Percentiles rank a stretch among this genome's conserved stretches.
Conservation (phyloP, 2,329 filamentous ascomycete genomes). For the Myrmaecium sp. region DNA sequence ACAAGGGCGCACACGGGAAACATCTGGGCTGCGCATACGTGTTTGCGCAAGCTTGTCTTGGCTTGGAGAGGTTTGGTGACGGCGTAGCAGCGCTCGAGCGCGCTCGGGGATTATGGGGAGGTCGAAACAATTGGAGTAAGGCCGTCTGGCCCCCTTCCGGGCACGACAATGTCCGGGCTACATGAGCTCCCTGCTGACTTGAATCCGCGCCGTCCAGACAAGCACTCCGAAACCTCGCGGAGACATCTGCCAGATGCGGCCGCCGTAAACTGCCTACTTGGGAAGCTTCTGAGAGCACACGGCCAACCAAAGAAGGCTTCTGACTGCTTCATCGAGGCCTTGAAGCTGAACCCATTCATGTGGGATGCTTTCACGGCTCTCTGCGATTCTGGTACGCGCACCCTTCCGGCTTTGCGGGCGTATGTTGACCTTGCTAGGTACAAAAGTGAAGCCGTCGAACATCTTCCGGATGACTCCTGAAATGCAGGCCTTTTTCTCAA, state of each 20-base stretch:
- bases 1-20: constrained; percentile 48
- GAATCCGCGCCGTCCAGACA: constrained; percentile 27
- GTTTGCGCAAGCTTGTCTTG: constrained; percentile 76
- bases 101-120: constrained; percentile 56
- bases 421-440: constrained; percentile 35
- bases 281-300: constrained; percentile 71
- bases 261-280: constrained; percentile 66
- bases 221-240: constrained; percentile 60
- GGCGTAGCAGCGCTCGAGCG: constrained; percentile 76
- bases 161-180: no score
- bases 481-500: constrained; percentile 34
- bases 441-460: constrained; percentile 64
- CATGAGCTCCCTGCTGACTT: no score
- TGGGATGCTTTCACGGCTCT: constrained; percentile 91
- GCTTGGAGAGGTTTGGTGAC: constrained; percentile 61
- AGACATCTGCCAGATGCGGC: constrained; percentile 67
- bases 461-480: constrained; percentile 65
- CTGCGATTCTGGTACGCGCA: constrained; percentile 51
- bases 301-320: constrained; percentile 69
- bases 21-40: constrained; percentile 83
- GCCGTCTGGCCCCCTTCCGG: no score
- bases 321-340: constrained; percentile 69
- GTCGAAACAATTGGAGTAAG: constrained; percentile 62
- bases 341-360: constrained; percentile 88
- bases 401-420: background rate